Conservation (phyloP, 257 asterid genomes). For the Handroanthus guayacan region DNA sequence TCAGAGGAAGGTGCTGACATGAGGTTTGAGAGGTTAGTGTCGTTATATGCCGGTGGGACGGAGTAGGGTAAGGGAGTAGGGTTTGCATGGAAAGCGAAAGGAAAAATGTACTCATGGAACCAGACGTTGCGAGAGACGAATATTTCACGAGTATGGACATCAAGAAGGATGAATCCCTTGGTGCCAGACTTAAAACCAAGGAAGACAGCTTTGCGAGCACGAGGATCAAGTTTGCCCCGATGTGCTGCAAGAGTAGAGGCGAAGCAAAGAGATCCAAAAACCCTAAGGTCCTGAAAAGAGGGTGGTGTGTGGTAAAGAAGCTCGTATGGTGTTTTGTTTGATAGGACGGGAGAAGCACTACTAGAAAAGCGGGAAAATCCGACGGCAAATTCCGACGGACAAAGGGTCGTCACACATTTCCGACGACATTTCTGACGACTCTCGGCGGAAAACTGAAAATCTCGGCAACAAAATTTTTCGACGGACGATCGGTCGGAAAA, state of each 20-base stretch:
- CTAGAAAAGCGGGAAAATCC: too few relatives aligned
- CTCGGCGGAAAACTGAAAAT: too few relatives aligned
- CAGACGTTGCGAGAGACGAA: not conserved
- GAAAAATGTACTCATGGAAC: not conserved
- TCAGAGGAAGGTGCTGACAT: not conserved
- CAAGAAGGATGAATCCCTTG: not conserved
- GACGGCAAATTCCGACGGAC: too few relatives aligned
- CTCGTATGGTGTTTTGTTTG: not conserved
- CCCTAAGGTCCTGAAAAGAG: not conserved
- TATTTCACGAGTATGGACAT: not conserved
- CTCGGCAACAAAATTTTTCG: too few relatives aligned
- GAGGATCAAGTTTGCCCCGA: not conserved
- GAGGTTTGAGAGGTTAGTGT: not conserved
- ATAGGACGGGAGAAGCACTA: not conserved
- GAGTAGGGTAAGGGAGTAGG: not conserved
- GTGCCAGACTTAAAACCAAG: not conserved
- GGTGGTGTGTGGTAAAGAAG: not conserved
- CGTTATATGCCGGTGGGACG: too few relatives aligned
- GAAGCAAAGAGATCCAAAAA: not conserved
- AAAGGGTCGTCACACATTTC: too few relatives aligned
- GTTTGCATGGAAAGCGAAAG: too few relatives aligned
- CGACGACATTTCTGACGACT: too few relatives aligned
- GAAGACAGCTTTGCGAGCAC: not conserved
- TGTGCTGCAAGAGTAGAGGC: not conserved
- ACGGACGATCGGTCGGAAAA: too few relatives aligned